Evolutionary conservation across 2,329 filamentous ascomycete genomes (phyloP).

Genomic region (Drechslerella coelobrocha): DNA sequence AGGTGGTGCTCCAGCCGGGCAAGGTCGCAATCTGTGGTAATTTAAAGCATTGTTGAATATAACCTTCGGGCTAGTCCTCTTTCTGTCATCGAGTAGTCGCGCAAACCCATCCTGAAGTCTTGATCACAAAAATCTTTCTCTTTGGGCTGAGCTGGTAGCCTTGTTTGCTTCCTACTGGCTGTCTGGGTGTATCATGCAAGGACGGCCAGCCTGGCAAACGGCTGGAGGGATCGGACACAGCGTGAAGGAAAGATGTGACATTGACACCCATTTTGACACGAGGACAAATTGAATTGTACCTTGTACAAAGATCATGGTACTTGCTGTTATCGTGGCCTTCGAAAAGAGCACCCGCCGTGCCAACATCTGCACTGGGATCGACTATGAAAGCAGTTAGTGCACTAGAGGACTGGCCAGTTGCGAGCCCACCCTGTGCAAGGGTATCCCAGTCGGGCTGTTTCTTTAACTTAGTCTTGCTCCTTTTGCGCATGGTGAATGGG

Average conservation of each 20-base stretch:
- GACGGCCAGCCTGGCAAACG: conserved; percentile 47
- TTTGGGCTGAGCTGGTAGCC: conserved; percentile 10
- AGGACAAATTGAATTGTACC: conserved; percentile 45
- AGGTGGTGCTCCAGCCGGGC: conserved; percentile 45
- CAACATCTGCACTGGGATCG: conserved; percentile 10
- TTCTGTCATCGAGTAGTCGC: conserved; percentile 42
- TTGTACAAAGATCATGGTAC: conserved; percentile 50
- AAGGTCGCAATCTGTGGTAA: conserved; percentile 37
- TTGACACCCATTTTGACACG: conserved; percentile 14
- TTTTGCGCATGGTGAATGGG: background rate
- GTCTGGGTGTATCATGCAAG: conserved; percentile 26
- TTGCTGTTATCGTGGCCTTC: conserved; percentile 42
- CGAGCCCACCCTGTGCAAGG: conserved; percentile 11
- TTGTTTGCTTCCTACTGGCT: conserved; percentile 21
- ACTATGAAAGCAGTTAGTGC: conserved; percentile 44
- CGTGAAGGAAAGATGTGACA: conserved; percentile 15
- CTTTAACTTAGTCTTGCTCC: conserved; percentile 8
- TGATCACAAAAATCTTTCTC: conserved; percentile 20
- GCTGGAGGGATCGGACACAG: conserved; percentile 19
- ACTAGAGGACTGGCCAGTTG: conserved; percentile 23
- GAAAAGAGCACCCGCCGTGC: background rate
- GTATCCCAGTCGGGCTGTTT: background rate
- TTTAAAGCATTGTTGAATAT: conserved; percentile 49
- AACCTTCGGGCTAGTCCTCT: conserved; percentile 35
- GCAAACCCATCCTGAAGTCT: conserved; percentile 18